A percentile compares a stretch with the other conserved stretches of the same genome.
Conservation (phyloP, 139 green algal species). For the Auxenochlorella pyrenoidosa region DNA sequence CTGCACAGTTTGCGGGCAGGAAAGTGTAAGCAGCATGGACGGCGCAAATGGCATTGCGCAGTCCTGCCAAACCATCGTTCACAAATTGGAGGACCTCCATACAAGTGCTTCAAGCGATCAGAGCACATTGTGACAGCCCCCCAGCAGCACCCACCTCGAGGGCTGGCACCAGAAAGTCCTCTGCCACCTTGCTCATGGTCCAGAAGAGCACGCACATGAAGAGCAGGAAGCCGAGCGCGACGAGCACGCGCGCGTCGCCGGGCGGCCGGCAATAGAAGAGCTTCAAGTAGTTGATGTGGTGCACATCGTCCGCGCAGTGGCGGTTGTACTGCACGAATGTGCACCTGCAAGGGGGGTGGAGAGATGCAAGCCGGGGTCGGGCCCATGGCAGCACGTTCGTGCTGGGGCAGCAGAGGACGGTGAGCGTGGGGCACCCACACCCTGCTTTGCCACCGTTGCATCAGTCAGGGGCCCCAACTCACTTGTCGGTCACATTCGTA, state of each 20-base stretch:
- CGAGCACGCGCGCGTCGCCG: conserved; percentile 1
- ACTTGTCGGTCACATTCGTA: conserved; percentile 4
- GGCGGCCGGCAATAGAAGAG: conserved; percentile 46
- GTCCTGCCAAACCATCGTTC: no score
- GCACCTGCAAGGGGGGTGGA: conserved; percentile 24
- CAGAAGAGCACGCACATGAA: conserved; percentile 56
- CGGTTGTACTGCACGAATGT: conserved; percentile 41
- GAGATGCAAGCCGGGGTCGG: background rate
- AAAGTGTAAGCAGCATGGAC: background rate
- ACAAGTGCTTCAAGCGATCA: no score
- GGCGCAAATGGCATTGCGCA: no score
- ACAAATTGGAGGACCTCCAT: no score
- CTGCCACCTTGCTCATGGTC: conserved; percentile 42
- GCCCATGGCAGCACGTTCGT: background rate
- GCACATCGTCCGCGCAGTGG: conserved; percentile 44
- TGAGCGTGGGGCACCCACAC: background rate
- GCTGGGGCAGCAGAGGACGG: background rate
- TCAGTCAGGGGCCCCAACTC: background rate
- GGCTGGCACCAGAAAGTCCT: conserved; percentile 53
- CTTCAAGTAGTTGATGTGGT: conserved; percentile 49
- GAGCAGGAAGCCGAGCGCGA: conserved; percentile 32
- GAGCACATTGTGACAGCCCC: no score
- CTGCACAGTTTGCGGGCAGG: conserved; percentile 22
- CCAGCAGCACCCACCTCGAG: conserved; percentile 42
- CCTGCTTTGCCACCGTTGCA: no score